phyloP scores from a whole-genome alignment of 768 basidiomycete genomes.

The Mycena filopes region DNA sequence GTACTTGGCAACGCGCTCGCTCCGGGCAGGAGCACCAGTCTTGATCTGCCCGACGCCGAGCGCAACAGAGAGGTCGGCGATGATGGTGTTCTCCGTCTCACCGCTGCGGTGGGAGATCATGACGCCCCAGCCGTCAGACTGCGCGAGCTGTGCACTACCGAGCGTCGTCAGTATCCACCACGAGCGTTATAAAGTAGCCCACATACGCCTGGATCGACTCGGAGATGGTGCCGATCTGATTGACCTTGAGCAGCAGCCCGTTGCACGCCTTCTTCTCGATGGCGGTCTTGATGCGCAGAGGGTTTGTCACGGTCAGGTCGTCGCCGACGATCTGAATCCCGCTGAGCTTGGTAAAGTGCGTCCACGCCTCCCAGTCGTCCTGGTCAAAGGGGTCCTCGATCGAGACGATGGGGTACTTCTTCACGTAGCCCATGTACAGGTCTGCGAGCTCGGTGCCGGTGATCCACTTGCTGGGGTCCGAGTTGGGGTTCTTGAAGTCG shows the following conservation, averaged over 20 bases:
- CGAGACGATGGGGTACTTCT: constrained; percentile 96
- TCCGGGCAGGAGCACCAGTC: constrained; percentile 96
- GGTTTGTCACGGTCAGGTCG: constrained; percentile 98
- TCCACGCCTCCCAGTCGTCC: constrained; percentile 99
- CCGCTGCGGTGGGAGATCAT: constrained; percentile 99
- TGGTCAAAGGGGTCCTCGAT: constrained; percentile 99
- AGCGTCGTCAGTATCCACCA: constrained; percentile 12
- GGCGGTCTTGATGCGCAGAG: constrained; percentile 95
- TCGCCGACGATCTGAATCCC: constrained; percentile 94
- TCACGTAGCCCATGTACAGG: constrained; percentile 84
- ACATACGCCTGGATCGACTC: constrained; percentile 98
- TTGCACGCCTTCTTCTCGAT: constrained; percentile 99
- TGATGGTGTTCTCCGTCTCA: constrained; percentile 97
- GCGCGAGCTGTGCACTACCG: constrained; percentile 89
- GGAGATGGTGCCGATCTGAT: constrained; percentile 99
- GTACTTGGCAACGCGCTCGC: constrained; percentile 97
- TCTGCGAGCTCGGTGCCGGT: constrained; percentile 92
- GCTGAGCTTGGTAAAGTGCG: constrained; percentile 83
- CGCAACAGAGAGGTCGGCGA: constrained; percentile 94
- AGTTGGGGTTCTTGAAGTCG: constrained; percentile 99
- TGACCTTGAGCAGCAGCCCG: constrained; percentile 97
- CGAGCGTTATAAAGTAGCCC: not conserved
- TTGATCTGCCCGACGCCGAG: constrained; percentile 96
- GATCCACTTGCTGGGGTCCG: constrained; percentile 97
- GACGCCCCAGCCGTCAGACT: constrained; percentile 97